A percentile compares a stretch with the other conserved stretches of the same genome.
These are phyloP conservation scores for Starmerella vaccinii DNA, from an alignment of 805 yeast species.

Conservation along the genomic window DNA sequence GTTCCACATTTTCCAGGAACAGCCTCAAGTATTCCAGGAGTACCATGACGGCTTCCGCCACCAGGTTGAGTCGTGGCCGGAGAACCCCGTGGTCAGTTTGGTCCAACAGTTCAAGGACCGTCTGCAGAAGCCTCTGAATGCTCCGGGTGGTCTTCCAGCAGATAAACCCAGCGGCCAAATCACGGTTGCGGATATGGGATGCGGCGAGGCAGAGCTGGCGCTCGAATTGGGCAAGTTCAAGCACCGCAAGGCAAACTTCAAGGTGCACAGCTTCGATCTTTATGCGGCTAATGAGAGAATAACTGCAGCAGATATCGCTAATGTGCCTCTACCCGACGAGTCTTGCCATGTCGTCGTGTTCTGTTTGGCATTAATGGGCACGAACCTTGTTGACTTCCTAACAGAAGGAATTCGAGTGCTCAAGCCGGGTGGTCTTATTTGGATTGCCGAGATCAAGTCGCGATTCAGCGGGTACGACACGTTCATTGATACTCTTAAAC, in stretches of 20 bases:
- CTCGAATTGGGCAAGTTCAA: conserved; percentile 29
- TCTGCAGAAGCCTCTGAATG: conserved; percentile 56
- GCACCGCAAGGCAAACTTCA: conserved; percentile 34
- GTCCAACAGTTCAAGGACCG: conserved; percentile 52
- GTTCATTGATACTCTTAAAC: conserved; percentile 67
- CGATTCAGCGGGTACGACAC: conserved; percentile 49
- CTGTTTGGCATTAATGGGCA: conserved; percentile 94
- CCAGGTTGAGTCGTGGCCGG: conserved; percentile 97
- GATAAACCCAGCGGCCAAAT: conserved; percentile 42
- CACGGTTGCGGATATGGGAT: conserved; percentile 95
- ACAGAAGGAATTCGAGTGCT: conserved; percentile 80
- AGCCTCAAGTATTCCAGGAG: conserved; percentile 84
- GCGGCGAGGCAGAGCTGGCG: conserved; percentile 92
- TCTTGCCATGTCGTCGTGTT: conserved; percentile 84
- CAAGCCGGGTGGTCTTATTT: conserved; percentile 83
- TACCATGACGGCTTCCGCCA: conserved; percentile 92
- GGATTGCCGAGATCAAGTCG: conserved; percentile 97
- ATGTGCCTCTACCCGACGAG: conserved; percentile 72
- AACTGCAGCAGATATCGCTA: conserved; percentile 91
- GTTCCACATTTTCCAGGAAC: conserved; percentile 55
- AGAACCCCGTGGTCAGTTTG: conserved; percentile 91
- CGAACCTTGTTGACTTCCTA: conserved; percentile 85
- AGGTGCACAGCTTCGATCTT: conserved; percentile 83
- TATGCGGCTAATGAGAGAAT: conserved; percentile 79
- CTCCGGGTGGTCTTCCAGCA: conserved; percentile 90